Evolutionary conservation across 176 grass and related monocot species (phyloP).

Genomic region (Metroxylon sagu): DNA sequence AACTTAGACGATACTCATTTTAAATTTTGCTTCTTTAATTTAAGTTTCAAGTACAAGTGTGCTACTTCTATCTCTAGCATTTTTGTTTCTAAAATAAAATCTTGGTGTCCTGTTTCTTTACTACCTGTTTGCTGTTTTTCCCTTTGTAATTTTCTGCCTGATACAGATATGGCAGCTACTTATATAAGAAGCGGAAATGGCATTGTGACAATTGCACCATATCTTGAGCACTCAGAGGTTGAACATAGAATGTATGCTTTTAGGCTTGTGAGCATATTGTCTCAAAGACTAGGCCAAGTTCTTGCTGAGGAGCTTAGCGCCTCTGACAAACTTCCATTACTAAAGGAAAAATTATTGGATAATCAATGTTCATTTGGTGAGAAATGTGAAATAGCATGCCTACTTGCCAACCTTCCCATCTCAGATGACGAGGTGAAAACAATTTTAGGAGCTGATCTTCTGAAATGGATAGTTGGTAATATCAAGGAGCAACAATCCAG

Average conservation of each 20-base stretch:
- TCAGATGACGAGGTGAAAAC: slow-evolving; percentile 11
- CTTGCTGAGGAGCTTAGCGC: slow-evolving; percentile 5
- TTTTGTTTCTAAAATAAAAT: too few relatives aligned
- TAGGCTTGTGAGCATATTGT: slow-evolving; percentile 5
- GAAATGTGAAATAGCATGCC: slow-evolving; percentile 13
- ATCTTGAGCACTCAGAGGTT: slow-evolving; percentile 7
- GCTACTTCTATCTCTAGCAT: too few relatives aligned
- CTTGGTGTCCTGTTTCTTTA: background rate
- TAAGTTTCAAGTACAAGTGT: too few relatives aligned
- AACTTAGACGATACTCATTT: too few relatives aligned
- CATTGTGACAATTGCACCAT: background rate
- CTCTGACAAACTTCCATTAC: background rate
- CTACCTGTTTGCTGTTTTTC: background rate
- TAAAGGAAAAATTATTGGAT: slow-evolving; percentile 7
- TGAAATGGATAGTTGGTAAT: background rate
- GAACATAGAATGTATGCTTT: slow-evolving; percentile 9
- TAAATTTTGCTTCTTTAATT: too few relatives aligned
- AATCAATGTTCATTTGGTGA: background rate
- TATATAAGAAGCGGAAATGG: background rate
- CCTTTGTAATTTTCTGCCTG: background rate
- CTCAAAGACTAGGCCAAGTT: slow-evolving; percentile 4
- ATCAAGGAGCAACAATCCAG: slow-evolving; percentile 4
- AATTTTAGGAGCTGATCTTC: slow-evolving; percentile 12
- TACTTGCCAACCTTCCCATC: slow-evolving; percentile 13
- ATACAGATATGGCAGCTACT: slow-evolving; percentile 2